phyloP scores from a whole-genome alignment of 2,329 filamentous ascomycete genomes.

The Sporothrix curviconia region DNA sequence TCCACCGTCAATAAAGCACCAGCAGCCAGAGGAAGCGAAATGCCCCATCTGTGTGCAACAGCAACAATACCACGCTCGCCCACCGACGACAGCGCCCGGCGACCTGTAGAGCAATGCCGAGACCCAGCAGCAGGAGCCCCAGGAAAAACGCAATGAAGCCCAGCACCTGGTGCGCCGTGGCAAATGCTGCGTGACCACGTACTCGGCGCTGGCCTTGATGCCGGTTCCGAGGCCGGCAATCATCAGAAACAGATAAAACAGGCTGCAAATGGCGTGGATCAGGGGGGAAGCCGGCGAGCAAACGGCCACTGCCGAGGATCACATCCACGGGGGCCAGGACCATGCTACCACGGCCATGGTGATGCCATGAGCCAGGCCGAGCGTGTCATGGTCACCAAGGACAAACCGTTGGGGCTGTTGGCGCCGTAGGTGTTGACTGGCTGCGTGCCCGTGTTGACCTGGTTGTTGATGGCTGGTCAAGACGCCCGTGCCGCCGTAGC shows the following conservation, averaged over 20 bases:
- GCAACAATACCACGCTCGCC: conserved; percentile 15
- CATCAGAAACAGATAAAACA: conserved; percentile 19
- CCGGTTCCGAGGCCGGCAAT: conserved; percentile 23
- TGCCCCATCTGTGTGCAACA: conserved; percentile 20
- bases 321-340: conserved; percentile 22
- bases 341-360: conserved; percentile 21
- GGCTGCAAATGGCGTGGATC: conserved; percentile 17
- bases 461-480: conserved; percentile 11
- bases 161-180: conserved; percentile 23
- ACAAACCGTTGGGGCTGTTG: conserved; percentile 2
- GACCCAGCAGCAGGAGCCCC: conserved; percentile 19
- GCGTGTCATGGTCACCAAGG: conserved; percentile 14
- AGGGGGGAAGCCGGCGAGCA: conserved; percentile 16
- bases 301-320: conserved; percentile 17
- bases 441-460: conserved; percentile 5
- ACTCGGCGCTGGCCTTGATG: conserved; percentile 19
- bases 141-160: conserved; percentile 21
- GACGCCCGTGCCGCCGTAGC: conserved; percentile 15
- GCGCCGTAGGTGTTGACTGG: neutral
- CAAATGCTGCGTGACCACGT: conserved; percentile 21
- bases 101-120: conserved; percentile 18
- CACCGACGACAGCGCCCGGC: conserved; percentile 17
- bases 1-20: conserved; percentile 22
- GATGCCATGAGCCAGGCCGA: conserved; percentile 22
- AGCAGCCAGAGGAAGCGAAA: conserved; percentile 22